Base-by-base conservation (phyloP, 495 filamentous ascomycete species). In the Neurospora sp. region DNA sequence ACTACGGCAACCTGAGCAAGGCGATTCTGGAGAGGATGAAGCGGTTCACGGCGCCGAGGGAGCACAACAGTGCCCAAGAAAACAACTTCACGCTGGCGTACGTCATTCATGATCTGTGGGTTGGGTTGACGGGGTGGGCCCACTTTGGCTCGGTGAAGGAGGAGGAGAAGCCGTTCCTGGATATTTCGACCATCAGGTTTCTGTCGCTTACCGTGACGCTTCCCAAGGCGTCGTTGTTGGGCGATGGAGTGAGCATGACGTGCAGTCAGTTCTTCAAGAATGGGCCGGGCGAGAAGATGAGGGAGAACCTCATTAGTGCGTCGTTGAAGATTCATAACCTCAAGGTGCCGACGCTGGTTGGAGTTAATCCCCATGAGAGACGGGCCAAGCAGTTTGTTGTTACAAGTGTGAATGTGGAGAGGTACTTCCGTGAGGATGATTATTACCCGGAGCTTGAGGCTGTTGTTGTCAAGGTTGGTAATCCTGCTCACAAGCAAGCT, bases 1-100 rank as follows among this genome's bases (percentile, higher is more conserved):
- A 91, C 78, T 91, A 91, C 76, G 89, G 89, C 27, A 84, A 72
- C 35, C 78, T 91, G 22, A 86, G 85, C 77, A 89, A 90, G 78
- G 76, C 77, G 5, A 82, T 91, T 18, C 74, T 86, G 1, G 73
- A 72, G 22, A 73, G 73, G 1, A 73, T 86, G 31, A 77, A 79
- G 74, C 42, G 71, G 1, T 79, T 77, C 71, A 46, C 70, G 0
- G 71, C 44, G 27, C 70, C 44, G 18, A n/a, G 20, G 31, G 48
- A 20, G 18, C 48, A 22, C 61, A 35, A 40, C 46, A 22, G 9
- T 48, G 42, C 4, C 1, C 70, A 70, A 74, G 59, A 78, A 72
- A 4, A 73, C 75, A 39, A 8, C 68, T 69, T 42, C 27, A 65
- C 74, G n/a, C 72, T 77, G 41, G 31, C 70, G 5, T 73, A 79